phyloP scores from a whole-genome alignment of 2,329 filamentous ascomycete species.

The Xylariaceae sp. region DNA sequence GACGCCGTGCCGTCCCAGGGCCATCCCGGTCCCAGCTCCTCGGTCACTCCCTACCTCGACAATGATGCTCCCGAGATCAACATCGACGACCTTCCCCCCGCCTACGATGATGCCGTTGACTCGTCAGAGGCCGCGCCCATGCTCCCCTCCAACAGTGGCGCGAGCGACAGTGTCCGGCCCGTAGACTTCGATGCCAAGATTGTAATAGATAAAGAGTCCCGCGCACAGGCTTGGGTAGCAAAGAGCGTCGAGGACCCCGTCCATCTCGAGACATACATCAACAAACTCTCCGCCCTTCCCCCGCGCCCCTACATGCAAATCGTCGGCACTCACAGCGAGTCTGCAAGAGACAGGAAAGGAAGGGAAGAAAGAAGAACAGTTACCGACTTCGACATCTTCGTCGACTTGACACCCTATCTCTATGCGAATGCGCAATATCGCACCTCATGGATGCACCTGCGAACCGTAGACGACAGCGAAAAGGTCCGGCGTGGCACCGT shows the following conservation, averaged over 20 bases:
- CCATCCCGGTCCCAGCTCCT: slow-evolving; percentile 24
- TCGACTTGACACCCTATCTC: slow-evolving; percentile 56
- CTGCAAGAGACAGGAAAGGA: slow-evolving; percentile 36
- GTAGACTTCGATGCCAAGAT: slow-evolving; percentile 16
- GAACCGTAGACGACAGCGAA: slow-evolving; percentile 52
- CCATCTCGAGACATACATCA: slow-evolving; percentile 41
- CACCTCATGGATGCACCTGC: slow-evolving; percentile 40
- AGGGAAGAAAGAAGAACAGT: slow-evolving; percentile 43
- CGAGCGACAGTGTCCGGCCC: slow-evolving; percentile 7
- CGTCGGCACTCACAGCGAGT: slow-evolving; percentile 48
- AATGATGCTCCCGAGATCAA: slow-evolving; percentile 27
- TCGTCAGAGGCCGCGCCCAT: slow-evolving; percentile 21
- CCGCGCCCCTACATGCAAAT: slow-evolving; percentile 50
- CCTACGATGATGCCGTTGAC: slow-evolving; percentile 26
- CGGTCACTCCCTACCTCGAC: slow-evolving; percentile 12
- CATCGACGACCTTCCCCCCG: slow-evolving; percentile 29
- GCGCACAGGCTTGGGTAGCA: slow-evolving; percentile 41
- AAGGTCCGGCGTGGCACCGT: slow-evolving; percentile 61
- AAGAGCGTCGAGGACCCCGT: slow-evolving; percentile 41
- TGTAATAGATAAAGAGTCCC: slow-evolving; percentile 30
- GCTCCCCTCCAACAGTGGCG: slow-evolving; percentile 10
- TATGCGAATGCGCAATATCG: slow-evolving; percentile 40
- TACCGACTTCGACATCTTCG: slow-evolving; percentile 53
- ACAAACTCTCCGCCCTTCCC: slow-evolving; percentile 40
- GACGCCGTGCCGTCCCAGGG: slow-evolving; percentile 29